Evolutionary conservation across 371 early-diverging fungal genomes (phyloP).

Genomic region (Mucor circinelloides): DNA sequence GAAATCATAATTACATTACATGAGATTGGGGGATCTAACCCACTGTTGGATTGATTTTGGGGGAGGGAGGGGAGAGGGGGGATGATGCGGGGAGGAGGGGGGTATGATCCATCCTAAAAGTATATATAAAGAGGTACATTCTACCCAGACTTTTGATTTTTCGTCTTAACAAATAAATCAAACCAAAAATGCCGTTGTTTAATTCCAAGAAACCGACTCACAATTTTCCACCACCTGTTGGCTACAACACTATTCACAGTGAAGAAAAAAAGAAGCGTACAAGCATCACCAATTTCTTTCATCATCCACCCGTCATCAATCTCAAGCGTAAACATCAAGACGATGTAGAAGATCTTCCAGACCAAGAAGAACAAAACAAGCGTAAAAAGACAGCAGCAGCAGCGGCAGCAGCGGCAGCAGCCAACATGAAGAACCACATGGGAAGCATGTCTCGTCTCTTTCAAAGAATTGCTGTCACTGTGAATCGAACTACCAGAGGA

Average conservation of each 20-base stretch:
- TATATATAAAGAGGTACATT: not conserved
- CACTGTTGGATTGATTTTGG: not conserved
- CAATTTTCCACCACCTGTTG: not conserved
- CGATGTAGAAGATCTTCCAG: not conserved
- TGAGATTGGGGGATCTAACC: not conserved
- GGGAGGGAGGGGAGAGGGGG: not conserved
- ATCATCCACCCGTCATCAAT: not conserved
- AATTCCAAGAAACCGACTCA: not conserved
- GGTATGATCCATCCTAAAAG: not conserved
- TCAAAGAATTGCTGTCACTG: slow-evolving; percentile 1
- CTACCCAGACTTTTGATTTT: not conserved
- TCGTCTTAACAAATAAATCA: not conserved
- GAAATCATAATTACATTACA: not conserved
- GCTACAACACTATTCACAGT: not conserved
- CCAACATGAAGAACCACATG: not conserved
- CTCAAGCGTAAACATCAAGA: slow-evolving; percentile 1
- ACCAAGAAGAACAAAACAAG: not conserved
- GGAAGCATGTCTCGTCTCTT: not conserved
- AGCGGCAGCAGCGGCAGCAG: not conserved
- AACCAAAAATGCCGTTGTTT: not conserved
- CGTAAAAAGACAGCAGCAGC: not conserved
- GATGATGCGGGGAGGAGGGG: not conserved
- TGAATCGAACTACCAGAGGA: not conserved
- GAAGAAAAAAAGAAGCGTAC: not conserved
- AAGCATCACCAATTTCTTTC: not conserved